Base-by-base conservation (phyloP, 345 rosid species). In the Litchi chinensis region DNA sequence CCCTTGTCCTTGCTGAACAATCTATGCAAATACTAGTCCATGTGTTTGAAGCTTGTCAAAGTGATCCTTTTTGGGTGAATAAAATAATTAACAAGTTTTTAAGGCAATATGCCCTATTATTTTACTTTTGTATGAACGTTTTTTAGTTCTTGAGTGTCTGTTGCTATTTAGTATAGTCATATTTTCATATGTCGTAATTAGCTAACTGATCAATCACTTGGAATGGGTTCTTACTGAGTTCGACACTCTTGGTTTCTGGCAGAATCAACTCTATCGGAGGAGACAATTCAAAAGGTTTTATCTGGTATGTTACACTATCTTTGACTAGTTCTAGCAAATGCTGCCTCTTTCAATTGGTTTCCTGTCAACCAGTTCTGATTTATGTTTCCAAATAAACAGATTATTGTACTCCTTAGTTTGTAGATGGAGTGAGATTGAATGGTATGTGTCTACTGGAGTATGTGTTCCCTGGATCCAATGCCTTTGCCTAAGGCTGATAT, bases 191-290 rank as follows among this genome's bases (percentile, higher is more conserved):
- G 56, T 15, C 16, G 6, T 77, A 18, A 8, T 41, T 67, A 18
- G 28, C 39, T 48, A 12, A 74, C 19, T 56, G 28, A 1, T 32
- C 22, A 18, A 59, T 76, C 76, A 44, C 59, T 22, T 44, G 46
- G 22, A 68, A 63, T 8, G 10, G 16, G n/a, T 63, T 11, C 18
- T 79, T 63, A 44, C 70, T 77, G 68, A 28, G 9, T 63, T 63
- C 44, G 46, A 26, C 74, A 69, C 12, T 70, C 43, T 57, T 69
- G 16, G 56, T 78, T 77, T 24, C 22, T 78, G 18, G 72, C 82
- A 89, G 95, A 84, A 80, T 89, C 60, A 24, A 63, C 70, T 67
- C 82, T 96, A 15, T 87, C 93, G 0, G 97, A 93, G 81, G 97
- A 93, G 68, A 87, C 87, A 62, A 73, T 91, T 32, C 79, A 88